Evolutionary conservation across 2,329 filamentous ascomycete species (phyloP).

Genomic region (Cladosporium sp.): DNA sequence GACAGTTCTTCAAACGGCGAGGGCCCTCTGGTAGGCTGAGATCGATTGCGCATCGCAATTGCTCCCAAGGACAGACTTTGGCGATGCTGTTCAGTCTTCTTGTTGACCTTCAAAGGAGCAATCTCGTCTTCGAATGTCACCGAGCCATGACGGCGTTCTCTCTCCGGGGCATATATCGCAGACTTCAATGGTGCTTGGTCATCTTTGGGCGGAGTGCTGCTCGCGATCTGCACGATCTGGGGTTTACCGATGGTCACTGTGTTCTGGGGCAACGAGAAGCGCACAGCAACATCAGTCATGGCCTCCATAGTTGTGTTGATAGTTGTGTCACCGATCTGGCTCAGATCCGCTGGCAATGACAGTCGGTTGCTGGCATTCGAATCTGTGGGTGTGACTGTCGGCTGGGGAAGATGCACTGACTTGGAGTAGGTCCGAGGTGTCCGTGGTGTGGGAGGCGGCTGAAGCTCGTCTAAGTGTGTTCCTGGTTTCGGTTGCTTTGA

Average conservation of each 20-base stretch:
- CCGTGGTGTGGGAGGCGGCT: slow-evolving; percentile 26
- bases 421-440: slow-evolving; percentile 31
- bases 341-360: slow-evolving; percentile 30
- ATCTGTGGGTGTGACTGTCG: slow-evolving; percentile 21
- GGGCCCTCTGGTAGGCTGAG: slow-evolving; percentile 5
- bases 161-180: slow-evolving; percentile 14
- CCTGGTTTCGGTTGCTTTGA: slow-evolving; percentile 9
- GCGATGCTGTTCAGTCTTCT: slow-evolving; percentile 23
- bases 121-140: slow-evolving; percentile 34
- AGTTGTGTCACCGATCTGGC: slow-evolving; percentile 28
- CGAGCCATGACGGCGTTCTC: slow-evolving; percentile 9
- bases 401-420: slow-evolving; percentile 27
- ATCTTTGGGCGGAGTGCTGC: slow-evolving; percentile 24
- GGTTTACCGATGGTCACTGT: slow-evolving; percentile 34
- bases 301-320: slow-evolving; percentile 29
- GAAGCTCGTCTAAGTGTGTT: slow-evolving; percentile 16
- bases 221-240: slow-evolving; percentile 30
- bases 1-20: slow-evolving; percentile 24
- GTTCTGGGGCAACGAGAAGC: slow-evolving; percentile 33
- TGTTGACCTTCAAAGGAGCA: slow-evolving; percentile 31
- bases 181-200: slow-evolving; percentile 19
- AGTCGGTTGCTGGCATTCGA: slow-evolving; percentile 24
- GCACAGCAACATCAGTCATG: slow-evolving; percentile 35
- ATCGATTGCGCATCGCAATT: slow-evolving; percentile 24
- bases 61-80: slow-evolving; percentile 15